A percentile compares a stretch with the other conserved stretches of the same genome.
Conservation (phyloP, 2,329 filamentous ascomycete species). For the Ramichloridium luteum region DNA sequence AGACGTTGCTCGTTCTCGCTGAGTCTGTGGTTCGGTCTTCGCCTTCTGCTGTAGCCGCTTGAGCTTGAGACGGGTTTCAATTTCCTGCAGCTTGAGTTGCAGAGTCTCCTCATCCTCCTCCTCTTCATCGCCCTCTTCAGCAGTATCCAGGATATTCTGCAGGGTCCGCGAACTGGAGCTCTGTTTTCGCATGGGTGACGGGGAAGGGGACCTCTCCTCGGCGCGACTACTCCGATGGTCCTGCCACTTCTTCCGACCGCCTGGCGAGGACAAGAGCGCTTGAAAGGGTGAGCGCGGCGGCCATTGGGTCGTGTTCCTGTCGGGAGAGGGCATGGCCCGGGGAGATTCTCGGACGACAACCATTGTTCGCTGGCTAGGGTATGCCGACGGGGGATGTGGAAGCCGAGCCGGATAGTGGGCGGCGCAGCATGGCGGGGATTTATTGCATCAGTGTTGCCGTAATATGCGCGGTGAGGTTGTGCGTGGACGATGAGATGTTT, state of each 20-base stretch:
- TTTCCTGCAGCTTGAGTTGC: slow-evolving; percentile 63
- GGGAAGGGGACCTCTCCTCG: slow-evolving; percentile 34
- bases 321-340: slow-evolving; percentile 31
- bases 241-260: slow-evolving; percentile 64
- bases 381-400: too few relatives aligned
- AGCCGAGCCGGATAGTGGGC: too few relatives aligned
- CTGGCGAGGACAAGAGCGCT: slow-evolving; percentile 56
- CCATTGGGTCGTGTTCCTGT: slow-evolving; percentile 39
- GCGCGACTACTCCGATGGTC: slow-evolving; percentile 47
- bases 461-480: too few relatives aligned
- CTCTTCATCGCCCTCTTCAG: slow-evolving; percentile 26
- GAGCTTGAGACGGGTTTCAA: slow-evolving; percentile 74
- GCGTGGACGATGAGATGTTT: too few relatives aligned
- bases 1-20: slow-evolving; percentile 5
- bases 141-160: slow-evolving; percentile 18
- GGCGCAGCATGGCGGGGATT: too few relatives aligned
- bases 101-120: slow-evolving; percentile 66
- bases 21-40: slow-evolving; percentile 10
- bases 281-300: slow-evolving; percentile 52
- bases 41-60: slow-evolving; percentile 63
- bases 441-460: too few relatives aligned
- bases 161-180: slow-evolving; percentile 18
- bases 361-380: too few relatives aligned
- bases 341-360: slow-evolving; percentile 39
- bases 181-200: slow-evolving; percentile 39